Percentiles rank a stretch among this genome's conserved stretches.
Evolutionary conservation across 1,284 basidiomycete genomes (phyloP).

Genomic region (Boletus smithii): DNA sequence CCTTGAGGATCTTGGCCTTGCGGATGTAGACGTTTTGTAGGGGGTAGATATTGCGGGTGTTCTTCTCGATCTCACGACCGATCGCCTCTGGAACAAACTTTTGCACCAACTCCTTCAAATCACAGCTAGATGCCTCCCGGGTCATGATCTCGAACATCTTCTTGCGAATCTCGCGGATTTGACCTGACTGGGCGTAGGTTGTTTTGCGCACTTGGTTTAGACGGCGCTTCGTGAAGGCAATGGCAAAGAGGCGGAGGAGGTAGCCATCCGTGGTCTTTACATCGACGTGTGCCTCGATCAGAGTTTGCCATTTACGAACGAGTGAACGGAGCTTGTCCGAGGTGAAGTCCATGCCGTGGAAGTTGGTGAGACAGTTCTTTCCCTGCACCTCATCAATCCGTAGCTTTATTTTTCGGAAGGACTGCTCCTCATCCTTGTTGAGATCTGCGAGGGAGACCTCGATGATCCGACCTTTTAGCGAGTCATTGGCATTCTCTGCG

Average conservation of each 20-base stretch:
- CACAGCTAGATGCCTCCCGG: conserved; percentile 92
- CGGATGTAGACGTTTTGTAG: conserved; percentile 98
- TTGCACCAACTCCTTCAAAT: conserved; percentile 96
- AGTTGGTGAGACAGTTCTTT: conserved; percentile 99
- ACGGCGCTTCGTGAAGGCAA: conserved; percentile 98
- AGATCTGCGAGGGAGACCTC: conserved; percentile 98
- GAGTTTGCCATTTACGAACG: conserved; percentile 99
- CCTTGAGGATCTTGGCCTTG: conserved; percentile 97
- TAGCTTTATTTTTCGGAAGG: conserved; percentile 99
- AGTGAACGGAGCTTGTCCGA: conserved; percentile 99
- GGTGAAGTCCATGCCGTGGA: conserved; percentile 99
- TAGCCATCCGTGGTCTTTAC: conserved; percentile 99
- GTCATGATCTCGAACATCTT: conserved; percentile 99
- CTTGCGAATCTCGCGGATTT: conserved; percentile 96
- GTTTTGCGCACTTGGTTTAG: conserved; percentile 98
- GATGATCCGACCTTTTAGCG: conserved; percentile 94
- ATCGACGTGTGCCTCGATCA: conserved; percentile 98
- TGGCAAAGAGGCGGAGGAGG: conserved; percentile 97
- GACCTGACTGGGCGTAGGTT: conserved; percentile 94
- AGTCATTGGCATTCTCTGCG: conserved; percentile 97
- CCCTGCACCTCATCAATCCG: conserved; percentile 97
- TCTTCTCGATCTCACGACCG: conserved; percentile 99
- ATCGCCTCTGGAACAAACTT: conserved; percentile 99
- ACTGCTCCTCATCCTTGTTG: conserved; percentile 99
- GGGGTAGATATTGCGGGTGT: conserved; percentile 93